phyloP scores from a whole-genome alignment of 305 asterid genomes.

The Fraxinus albicans region DNA sequence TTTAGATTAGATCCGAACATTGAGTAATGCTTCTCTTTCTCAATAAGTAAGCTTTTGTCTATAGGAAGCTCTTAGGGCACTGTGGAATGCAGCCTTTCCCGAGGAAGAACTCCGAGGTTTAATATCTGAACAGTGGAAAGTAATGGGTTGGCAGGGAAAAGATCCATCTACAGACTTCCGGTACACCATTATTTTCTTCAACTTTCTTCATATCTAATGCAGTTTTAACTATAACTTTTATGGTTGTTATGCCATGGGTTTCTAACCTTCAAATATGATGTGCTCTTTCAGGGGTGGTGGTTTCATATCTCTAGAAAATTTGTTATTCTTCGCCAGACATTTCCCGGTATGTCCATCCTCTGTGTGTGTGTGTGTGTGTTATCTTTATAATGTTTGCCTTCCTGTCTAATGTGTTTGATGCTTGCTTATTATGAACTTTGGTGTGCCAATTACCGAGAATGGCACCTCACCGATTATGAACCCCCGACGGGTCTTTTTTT shows the following conservation, averaged over 20 bases:
- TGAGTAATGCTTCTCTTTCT: slow-evolving; percentile 20
- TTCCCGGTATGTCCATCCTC: slow-evolving; percentile 63
- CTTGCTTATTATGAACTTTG: background rate
- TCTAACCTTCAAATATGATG: slow-evolving; percentile 15
- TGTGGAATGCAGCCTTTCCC: slow-evolving; percentile 95
- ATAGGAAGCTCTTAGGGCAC: slow-evolving; percentile 80
- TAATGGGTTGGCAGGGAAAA: slow-evolving; percentile 99
- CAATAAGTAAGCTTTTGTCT: slow-evolving; percentile 19
- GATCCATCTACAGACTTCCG: slow-evolving; percentile 99
- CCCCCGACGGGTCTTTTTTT: background rate
- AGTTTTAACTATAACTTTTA: slow-evolving; percentile 15
- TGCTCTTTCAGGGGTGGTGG: slow-evolving; percentile 87
- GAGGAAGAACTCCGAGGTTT: slow-evolving; percentile 70
- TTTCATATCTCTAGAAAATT: slow-evolving; percentile 92
- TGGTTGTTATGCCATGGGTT: background rate
- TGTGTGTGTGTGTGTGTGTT: slow-evolving; percentile 14
- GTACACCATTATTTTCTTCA: slow-evolving; percentile 37
- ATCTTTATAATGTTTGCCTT: background rate
- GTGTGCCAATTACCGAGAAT: background rate
- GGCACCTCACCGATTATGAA: background rate
- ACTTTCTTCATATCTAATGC: slow-evolving; percentile 17
- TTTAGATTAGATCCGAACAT: slow-evolving; percentile 12
- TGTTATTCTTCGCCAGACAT: slow-evolving; percentile 76
- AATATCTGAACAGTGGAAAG: slow-evolving; percentile 99
- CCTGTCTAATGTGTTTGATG: background rate